phyloP scores from a whole-genome alignment of 139 green algal genomes.

The Picochlorum sp. region DNA sequence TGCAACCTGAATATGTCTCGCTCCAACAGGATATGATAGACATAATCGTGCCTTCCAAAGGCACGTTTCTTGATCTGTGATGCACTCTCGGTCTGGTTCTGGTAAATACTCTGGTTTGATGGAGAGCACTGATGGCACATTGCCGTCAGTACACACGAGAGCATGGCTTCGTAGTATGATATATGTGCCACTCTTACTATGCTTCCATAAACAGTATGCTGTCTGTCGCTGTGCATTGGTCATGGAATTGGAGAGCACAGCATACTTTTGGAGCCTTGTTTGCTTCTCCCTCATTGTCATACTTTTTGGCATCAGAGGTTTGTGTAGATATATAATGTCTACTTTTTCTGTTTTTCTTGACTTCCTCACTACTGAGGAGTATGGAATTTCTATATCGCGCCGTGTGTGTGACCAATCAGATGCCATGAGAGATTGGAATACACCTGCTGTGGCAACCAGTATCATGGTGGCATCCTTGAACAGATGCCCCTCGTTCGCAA shows the following conservation, averaged over 20 bases:
- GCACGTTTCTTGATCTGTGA: conserved; percentile 15
- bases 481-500: too few relatives aligned
- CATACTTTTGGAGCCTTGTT: conserved; percentile 31
- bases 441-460: too few relatives aligned
- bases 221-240: neutral
- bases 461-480: too few relatives aligned
- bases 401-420: too few relatives aligned
- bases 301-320: conserved; percentile 18
- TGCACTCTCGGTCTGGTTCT: neutral
- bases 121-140: neutral
- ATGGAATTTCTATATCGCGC: too few relatives aligned
- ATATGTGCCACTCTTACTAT: neutral
- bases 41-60: too few relatives aligned
- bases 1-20: conserved; percentile 3
- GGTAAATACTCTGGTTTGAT: conserved; percentile 12
- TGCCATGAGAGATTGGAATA: too few relatives aligned
- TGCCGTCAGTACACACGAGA: neutral
- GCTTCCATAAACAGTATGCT: neutral
- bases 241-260: conserved; percentile 13
- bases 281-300: conserved; percentile 16
- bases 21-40: too few relatives aligned
- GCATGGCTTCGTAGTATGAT: neutral
- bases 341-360: too few relatives aligned
- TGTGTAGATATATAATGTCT: conserved; percentile 9
- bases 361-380: too few relatives aligned